These are phyloP conservation scores for Adansonia gregorii DNA, from an alignment of 441 rosid genomes.

Conservation along the genomic window DNA sequence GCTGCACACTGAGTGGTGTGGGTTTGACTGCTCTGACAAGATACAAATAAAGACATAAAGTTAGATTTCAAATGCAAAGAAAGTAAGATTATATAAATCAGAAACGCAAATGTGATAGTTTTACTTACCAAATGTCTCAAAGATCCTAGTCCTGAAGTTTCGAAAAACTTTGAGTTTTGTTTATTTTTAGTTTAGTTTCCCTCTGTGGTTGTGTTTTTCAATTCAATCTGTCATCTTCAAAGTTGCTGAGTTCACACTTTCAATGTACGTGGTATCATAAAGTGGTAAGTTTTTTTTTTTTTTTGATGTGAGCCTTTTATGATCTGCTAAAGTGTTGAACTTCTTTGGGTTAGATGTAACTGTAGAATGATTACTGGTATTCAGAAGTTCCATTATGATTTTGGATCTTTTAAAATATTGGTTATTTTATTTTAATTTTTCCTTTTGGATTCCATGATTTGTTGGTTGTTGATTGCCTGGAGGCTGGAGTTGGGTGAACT, in stretches of 20 bases:
- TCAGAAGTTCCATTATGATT: neutral
- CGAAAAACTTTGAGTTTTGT: slow-evolving; percentile 12
- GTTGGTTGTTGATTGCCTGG: neutral
- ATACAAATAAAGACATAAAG: neutral
- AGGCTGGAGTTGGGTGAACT: neutral
- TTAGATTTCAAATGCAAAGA: slow-evolving; percentile 19
- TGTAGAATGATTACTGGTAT: neutral
- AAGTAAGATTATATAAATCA: slow-evolving; percentile 13
- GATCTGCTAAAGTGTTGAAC: slow-evolving; percentile 19
- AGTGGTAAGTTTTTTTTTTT: slow-evolving; percentile 30
- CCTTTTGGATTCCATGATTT: slow-evolving; percentile 12
- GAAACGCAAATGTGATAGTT: neutral
- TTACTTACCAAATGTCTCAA: neutral
- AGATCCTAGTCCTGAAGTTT: slow-evolving; percentile 14
- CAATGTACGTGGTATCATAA: neutral
- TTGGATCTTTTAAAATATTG: slow-evolving; percentile 1
- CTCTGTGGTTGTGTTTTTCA: slow-evolving; percentile 19
- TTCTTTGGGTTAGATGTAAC: neutral
- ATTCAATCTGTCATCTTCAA: slow-evolving; percentile 19
- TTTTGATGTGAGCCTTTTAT: slow-evolving; percentile 4
- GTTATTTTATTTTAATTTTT: neutral
- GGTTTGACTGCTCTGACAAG: slow-evolving; percentile 19
- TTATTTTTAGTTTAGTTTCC: slow-evolving; percentile 6
- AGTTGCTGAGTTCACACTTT: slow-evolving; percentile 1
- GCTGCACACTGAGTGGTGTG: slow-evolving; percentile 14